Conservation (phyloP, 2,329 filamentous ascomycete genomes). For the Sporothrix sp. region DNA sequence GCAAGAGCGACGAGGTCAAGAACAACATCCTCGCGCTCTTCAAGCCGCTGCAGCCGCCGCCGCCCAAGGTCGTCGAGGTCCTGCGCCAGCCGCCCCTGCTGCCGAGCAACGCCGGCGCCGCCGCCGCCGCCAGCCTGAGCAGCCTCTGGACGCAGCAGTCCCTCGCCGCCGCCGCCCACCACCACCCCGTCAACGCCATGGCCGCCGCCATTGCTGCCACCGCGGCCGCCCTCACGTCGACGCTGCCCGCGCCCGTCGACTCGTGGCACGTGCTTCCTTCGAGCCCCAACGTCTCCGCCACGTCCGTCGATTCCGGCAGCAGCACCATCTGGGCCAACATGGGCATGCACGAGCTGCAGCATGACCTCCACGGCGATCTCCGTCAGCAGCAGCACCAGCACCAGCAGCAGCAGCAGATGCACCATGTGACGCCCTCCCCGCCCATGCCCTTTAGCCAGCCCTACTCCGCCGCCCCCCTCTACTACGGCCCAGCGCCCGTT, state of each 20-base stretch:
- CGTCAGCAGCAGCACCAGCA: slow-evolving; percentile 4
- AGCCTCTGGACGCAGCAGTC: slow-evolving; percentile 68
- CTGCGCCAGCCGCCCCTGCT: slow-evolving; percentile 78
- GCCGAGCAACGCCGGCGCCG: slow-evolving; percentile 61
- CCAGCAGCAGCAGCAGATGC: slow-evolving; percentile 21
- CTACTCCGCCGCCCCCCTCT: slow-evolving; percentile 61
- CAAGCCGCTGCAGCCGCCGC: slow-evolving; percentile 75
- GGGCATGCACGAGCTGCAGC: slow-evolving; percentile 36
- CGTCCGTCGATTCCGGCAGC: slow-evolving; percentile 55
- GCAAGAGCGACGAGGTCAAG: slow-evolving; percentile 91
- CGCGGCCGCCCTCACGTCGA: slow-evolving; percentile 4
- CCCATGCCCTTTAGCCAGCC: slow-evolving; percentile 73
- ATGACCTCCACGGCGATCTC: slow-evolving; percentile 48
- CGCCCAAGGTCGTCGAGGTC: slow-evolving; percentile 80
- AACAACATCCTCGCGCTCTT: slow-evolving; percentile 73
- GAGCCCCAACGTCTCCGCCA: slow-evolving; percentile 61
- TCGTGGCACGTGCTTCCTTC: slow-evolving; percentile 87
- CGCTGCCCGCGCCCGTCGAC: slow-evolving; percentile 61
- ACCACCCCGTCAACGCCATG: slow-evolving; percentile 11
- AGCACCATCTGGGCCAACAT: slow-evolving; percentile 72
- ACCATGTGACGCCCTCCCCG: slow-evolving; percentile 68
- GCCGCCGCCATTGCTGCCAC: slow-evolving; percentile 17
- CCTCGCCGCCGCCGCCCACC: slow-evolving; percentile 37
- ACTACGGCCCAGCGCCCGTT: slow-evolving; percentile 65
- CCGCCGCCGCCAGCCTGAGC: slow-evolving; percentile 42